These are phyloP conservation scores for Chlorella ohadii DNA, from an alignment of 139 green algal genomes.

Conservation along the genomic window DNA sequence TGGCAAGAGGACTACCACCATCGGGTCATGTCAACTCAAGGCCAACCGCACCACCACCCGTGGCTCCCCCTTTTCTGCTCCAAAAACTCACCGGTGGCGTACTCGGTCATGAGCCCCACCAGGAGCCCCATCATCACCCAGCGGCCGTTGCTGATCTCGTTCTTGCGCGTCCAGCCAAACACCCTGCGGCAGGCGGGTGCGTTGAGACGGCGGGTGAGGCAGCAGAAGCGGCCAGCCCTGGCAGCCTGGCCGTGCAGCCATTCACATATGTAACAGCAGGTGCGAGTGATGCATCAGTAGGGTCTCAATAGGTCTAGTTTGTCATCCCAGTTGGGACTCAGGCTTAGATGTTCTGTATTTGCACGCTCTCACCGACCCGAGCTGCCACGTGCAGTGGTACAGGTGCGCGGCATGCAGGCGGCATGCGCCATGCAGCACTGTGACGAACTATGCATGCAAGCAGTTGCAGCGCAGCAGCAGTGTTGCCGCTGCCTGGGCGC, in stretches of 20 bases:
- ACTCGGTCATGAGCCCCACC: conserved; percentile 96
- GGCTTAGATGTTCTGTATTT: conserved; percentile 40
- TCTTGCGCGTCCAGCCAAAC: conserved; percentile 93
- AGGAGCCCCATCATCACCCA: conserved; percentile 98
- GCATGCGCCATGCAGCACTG: background rate
- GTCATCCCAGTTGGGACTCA: conserved; percentile 24
- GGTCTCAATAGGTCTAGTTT: conserved; percentile 24
- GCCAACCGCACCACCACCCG: too few relatives aligned
- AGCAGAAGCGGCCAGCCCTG: background rate
- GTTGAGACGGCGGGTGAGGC: background rate
- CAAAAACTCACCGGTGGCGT: conserved; percentile 86
- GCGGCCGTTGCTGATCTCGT: conserved; percentile 95
- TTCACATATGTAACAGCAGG: background rate
- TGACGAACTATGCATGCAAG: background rate
- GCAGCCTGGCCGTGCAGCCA: too few relatives aligned
- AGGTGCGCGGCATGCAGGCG: background rate
- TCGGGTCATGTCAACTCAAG: too few relatives aligned
- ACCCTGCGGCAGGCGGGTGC: conserved; percentile 52
- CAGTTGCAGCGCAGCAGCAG: too few relatives aligned
- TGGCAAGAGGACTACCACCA: too few relatives aligned
- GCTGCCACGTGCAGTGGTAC: background rate
- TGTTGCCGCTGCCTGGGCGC: too few relatives aligned
- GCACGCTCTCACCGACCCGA: conserved; percentile 27
- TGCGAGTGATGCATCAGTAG: background rate
- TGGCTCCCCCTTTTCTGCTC: too few relatives aligned